Conservation (phyloP, 305 asterid genomes). For the Coffea humblotiana region DNA sequence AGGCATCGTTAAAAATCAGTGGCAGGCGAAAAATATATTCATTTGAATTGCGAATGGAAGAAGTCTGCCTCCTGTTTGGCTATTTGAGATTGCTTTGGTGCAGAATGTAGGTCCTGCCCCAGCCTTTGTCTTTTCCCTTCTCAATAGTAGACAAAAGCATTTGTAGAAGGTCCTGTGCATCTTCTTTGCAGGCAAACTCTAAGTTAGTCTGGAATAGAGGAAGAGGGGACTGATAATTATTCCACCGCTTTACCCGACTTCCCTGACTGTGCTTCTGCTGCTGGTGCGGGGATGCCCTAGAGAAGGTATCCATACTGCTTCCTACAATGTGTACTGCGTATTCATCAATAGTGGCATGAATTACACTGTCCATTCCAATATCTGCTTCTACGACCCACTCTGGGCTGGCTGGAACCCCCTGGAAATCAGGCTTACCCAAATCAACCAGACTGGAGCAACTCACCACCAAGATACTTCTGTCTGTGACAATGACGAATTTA, state of each 20-base stretch:
- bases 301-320: conserved; percentile 57
- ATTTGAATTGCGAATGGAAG: background rate
- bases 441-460: conserved; percentile 63
- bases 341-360: conserved; percentile 66
- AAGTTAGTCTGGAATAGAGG: conserved; percentile 73
- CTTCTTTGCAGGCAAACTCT: conserved; percentile 47
- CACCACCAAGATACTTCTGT: conserved; percentile 60
- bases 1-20: too few relatives aligned
- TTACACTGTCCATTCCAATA: conserved; percentile 68
- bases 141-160: conserved; percentile 59
- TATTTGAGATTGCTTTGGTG: conserved; percentile 68
- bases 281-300: conserved; percentile 45
- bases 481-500: conserved; percentile 59
- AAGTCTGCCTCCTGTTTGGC: background rate
- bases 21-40: background rate
- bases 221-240: conserved; percentile 42
- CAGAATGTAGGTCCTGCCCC: conserved; percentile 52
- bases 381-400: conserved; percentile 66
- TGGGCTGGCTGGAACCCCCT: conserved; percentile 81
- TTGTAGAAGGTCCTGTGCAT: conserved; percentile 63
- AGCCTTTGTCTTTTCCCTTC: conserved; percentile 66
- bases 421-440: conserved; percentile 58
- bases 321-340: conserved; percentile 85
- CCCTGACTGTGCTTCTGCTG: conserved; percentile 46
- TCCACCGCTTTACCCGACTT: conserved; percentile 45